Conservation (phyloP, 2,329 filamentous ascomycete genomes). For the Pseudogymnoascus sp. region DNA sequence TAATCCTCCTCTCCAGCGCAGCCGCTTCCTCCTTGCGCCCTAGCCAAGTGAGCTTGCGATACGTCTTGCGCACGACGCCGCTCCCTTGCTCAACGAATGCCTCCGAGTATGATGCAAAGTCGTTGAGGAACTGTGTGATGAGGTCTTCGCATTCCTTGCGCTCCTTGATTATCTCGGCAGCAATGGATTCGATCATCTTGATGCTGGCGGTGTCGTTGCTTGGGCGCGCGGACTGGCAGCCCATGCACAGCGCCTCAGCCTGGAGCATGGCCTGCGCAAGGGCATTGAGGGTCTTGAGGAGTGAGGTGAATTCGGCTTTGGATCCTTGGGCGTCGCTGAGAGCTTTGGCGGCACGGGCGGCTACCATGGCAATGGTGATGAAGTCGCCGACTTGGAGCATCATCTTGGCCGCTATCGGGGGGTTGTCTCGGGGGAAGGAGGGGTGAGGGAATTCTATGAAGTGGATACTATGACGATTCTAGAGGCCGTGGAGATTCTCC, state of each 20-base stretch:
- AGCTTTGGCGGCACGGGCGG: neutral
- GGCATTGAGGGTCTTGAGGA: neutral
- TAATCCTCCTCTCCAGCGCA: neutral
- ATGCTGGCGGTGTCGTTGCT: neutral
- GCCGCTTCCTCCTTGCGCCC: neutral
- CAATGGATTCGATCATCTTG: neutral
- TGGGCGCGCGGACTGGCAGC: neutral
- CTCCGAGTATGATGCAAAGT: neutral
- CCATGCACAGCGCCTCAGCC: neutral
- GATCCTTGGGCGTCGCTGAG: neutral
- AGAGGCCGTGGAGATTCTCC: neutral
- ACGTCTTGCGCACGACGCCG: neutral
- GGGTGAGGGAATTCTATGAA: neutral
- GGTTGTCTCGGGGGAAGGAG: neutral
- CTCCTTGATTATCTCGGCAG: neutral
- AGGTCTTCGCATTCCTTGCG: neutral
- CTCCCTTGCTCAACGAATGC: neutral
- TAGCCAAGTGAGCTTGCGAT: neutral
- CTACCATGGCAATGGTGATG: neutral
- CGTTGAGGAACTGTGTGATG: neutral
- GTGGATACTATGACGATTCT: neutral
- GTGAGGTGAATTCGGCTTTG: neutral
- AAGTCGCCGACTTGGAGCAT: slow-evolving; percentile 1
- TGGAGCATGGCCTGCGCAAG: neutral
- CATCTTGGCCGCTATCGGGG: neutral